Evolutionary conservation across 75 land plant species (phyloP).

Genomic region (Picea glauca): DNA sequence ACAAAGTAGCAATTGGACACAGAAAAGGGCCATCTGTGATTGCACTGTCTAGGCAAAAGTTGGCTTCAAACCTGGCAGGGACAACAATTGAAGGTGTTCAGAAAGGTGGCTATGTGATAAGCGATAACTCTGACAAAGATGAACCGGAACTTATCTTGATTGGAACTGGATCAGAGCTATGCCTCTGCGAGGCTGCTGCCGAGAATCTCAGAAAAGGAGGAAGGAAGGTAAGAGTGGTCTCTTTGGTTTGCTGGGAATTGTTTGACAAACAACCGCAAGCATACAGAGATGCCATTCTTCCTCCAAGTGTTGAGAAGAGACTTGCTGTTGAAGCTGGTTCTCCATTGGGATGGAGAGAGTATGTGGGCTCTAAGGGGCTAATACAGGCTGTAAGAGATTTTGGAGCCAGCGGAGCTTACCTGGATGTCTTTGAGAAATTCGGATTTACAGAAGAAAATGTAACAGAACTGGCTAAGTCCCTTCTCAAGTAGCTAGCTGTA

Average conservation of each 20-base stretch:
- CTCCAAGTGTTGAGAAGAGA: conserved; percentile 51
- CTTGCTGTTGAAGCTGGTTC: conserved; percentile 87
- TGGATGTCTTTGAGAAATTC: conserved; percentile 67
- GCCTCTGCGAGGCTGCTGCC: conserved; percentile 71
- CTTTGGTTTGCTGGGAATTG: conserved; percentile 82
- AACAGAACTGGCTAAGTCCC: conserved; percentile 17
- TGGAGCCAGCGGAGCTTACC: conserved; percentile 82
- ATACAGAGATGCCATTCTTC: conserved; percentile 67
- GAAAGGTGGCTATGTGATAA: conserved; percentile 81
- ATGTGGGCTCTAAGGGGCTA: conserved; percentile 63
- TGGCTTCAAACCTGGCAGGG: conserved; percentile 64
- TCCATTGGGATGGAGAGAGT: conserved; percentile 75
- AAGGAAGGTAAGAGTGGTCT: conserved; percentile 71
- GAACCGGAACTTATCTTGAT: conserved; percentile 76
- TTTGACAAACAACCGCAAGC: conserved; percentile 60
- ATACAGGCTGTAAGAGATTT: conserved; percentile 61
- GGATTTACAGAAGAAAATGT: conserved; percentile 75
- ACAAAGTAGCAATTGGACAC: conserved; percentile 52
- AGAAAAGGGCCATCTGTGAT: conserved; percentile 61
- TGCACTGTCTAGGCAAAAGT: conserved; percentile 78
- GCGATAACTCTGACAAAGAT: conserved; percentile 62
- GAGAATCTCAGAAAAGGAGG: conserved; percentile 61
- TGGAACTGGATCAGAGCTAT: conserved; percentile 80
- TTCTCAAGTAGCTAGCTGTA: conserved; percentile 10
- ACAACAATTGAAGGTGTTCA: conserved; percentile 61